Conservation (phyloP, 352 stramenopile species). For the Sclerospora graminicola region DNA sequence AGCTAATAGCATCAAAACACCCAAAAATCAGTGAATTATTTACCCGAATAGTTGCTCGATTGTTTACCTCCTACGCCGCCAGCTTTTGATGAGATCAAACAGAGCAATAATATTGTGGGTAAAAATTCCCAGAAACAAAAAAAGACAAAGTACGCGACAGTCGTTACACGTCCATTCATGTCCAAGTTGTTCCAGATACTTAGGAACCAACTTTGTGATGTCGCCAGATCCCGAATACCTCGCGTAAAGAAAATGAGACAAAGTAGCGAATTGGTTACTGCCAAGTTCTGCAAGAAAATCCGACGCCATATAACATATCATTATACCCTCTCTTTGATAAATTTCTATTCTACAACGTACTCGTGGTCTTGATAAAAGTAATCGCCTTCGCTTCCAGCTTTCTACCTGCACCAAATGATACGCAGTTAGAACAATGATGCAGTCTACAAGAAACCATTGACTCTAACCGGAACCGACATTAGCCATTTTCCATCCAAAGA, state of each 20-base stretch:
- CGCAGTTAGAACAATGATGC: not conserved
- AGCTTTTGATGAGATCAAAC: slow-evolving; percentile 72
- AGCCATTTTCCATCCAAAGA: slow-evolving; percentile 83
- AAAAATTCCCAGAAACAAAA: slow-evolving; percentile 86
- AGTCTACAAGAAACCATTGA: not conserved
- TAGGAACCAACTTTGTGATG: slow-evolving; percentile 76
- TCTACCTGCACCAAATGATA: slow-evolving; percentile 24
- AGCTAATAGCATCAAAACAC: slow-evolving; percentile 22
- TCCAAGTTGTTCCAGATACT: slow-evolving; percentile 83
- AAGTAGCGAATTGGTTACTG: slow-evolving; percentile 71
- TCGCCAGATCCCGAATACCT: slow-evolving; percentile 61
- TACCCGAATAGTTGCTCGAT: too few species aligned
- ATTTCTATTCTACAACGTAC: slow-evolving; percentile 17
- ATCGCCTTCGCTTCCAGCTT: slow-evolving; percentile 58
- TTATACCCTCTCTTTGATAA: not conserved
- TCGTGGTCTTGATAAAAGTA: slow-evolving; percentile 66
- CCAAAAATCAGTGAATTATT: too few species aligned
- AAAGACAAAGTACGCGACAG: slow-evolving; percentile 70
- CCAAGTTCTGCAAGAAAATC: slow-evolving; percentile 36
- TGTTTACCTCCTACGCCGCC: slow-evolving; percentile 62
- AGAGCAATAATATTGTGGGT: slow-evolving; percentile 68
- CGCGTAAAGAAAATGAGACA: slow-evolving; percentile 80
- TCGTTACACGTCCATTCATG: slow-evolving; percentile 75
- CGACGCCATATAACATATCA: slow-evolving; percentile 2
- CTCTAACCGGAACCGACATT: slow-evolving; percentile 28